These are phyloP conservation scores for Euclidium syriacum DNA, from an alignment of 345 rosid genomes.

Conservation along the genomic window DNA sequence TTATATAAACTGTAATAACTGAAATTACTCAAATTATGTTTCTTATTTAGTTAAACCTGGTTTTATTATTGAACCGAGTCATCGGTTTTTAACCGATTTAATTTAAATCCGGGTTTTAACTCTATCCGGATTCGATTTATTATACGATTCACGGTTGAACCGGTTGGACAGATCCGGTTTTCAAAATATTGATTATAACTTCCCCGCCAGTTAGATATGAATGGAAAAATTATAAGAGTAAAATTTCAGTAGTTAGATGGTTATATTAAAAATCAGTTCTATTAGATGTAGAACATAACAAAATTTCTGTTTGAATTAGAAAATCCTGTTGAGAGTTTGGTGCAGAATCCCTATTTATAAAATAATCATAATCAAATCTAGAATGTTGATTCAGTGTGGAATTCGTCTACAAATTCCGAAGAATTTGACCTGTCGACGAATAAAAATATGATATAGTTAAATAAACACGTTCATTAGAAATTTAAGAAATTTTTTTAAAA, in stretches of 20 bases:
- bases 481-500: too few relatives aligned
- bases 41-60: too few relatives aligned
- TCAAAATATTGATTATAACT: too few relatives aligned
- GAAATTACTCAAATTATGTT: too few relatives aligned
- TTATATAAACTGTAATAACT: too few relatives aligned
- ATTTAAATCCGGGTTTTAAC: too few relatives aligned
- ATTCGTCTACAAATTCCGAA: conserved; percentile 4
- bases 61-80: too few relatives aligned
- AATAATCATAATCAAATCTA: not conserved
- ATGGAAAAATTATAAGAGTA: not conserved
- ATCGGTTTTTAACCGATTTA: too few relatives aligned
- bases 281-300: not conserved
- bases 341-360: not conserved
- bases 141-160: too few relatives aligned
- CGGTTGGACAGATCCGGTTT: too few relatives aligned
- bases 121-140: too few relatives aligned
- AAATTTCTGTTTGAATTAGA: not conserved
- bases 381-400: conserved; percentile 16
- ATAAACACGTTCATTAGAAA: conserved; percentile 17
- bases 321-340: not conserved
- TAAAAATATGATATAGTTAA: not conserved
- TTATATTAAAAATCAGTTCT: not conserved
- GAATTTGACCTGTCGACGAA: conserved; percentile 3
- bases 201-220: too few relatives aligned
- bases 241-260: not conserved